Evolutionary conservation across 441 rosid genomes (phyloP), one percentile per base, ranked within the genome.

Genomic region (Eruca vesicaria): DNA sequence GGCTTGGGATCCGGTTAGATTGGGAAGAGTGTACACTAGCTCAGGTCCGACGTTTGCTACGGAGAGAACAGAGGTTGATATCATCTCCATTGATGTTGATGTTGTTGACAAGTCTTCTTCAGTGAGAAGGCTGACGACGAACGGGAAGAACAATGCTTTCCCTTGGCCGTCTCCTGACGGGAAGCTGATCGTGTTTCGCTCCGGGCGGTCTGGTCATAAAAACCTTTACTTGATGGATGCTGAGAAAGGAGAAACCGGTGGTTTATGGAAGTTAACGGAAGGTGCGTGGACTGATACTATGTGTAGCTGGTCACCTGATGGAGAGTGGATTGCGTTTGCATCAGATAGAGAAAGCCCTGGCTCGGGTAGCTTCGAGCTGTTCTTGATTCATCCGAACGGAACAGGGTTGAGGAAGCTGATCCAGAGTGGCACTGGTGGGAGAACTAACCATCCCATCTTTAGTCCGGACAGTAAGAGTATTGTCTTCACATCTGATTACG

Each of bases 261-360:
- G 98, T 32, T 70, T 94, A 0, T 43, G 21, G 20, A 79, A 71
- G 59, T 73, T 94, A 56, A 94, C 97, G 0, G 82, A 87, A 7
- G 97, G 98, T 53, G 83, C 87, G 3, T 91, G 98, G 98, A 85
- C 81, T 0, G 98, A 91, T 50, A 92, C 97, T 0, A 94, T 94
- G 97, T 84, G 91, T 26, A 82, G 6, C 63, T 94, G 97, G 98
- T 94, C 97, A 26, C 93, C 96, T 0, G 83, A 82, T 26, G 93
- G 97, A 0, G 86, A 91, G 3, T 88, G 89, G 93, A 91, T 94
- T 2, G 92, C 89, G 0, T 94, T 90, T 58, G 86, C 98, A n/a
- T 94, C 97, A 0, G 98, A 94, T 57, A 64, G 95, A 21, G 86
- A 84, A 43, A 53, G 60, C 32, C 93, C 98, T 1, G 91, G 95